Conservation (phyloP, 768 basidiomycete genomes). For the Lactifluus echinatus region DNA sequence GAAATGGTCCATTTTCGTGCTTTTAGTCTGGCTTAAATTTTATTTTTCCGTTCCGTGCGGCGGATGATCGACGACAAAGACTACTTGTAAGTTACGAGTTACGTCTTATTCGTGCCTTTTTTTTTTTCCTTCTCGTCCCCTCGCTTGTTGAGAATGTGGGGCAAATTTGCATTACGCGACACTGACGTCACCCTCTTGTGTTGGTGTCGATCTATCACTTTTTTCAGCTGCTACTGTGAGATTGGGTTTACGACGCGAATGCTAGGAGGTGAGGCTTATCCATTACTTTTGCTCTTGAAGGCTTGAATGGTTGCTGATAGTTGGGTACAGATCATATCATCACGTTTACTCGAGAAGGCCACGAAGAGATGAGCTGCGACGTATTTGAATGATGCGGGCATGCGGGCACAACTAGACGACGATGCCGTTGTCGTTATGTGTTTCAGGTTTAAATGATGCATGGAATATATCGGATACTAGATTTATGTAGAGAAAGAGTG, state of each 20-base stretch:
- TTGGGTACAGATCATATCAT: slow-evolving; percentile 47
- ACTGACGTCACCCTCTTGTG: not conserved
- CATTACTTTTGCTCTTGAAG: not conserved
- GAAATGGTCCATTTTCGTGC: not conserved
- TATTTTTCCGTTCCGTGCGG: too few relatives aligned
- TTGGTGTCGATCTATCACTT: not conserved
- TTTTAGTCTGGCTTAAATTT: slow-evolving; percentile 22
- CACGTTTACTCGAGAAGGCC: slow-evolving; percentile 57
- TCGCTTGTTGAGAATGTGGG: too few relatives aligned
- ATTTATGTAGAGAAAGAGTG: too few relatives aligned
- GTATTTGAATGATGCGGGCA: slow-evolving; percentile 22
- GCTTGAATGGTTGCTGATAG: not conserved
- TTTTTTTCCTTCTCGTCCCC: not conserved
- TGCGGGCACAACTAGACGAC: too few relatives aligned
- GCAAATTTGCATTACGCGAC: not conserved
- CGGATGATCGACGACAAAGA: not conserved
- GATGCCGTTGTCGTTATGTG: not conserved
- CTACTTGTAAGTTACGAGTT: slow-evolving; percentile 3
- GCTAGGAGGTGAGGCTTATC: not conserved
- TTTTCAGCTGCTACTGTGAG: slow-evolving; percentile 1
- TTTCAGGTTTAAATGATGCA: too few relatives aligned
- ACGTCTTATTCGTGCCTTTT: too few relatives aligned
- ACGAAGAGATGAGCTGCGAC: slow-evolving; percentile 47
- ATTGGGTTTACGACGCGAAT: slow-evolving; percentile 1
- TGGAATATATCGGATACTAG: too few relatives aligned